These are phyloP conservation scores for Ceratobasidium sp. DNA, from an alignment of 1,284 basidiomycete species.

Conservation along the genomic window DNA sequence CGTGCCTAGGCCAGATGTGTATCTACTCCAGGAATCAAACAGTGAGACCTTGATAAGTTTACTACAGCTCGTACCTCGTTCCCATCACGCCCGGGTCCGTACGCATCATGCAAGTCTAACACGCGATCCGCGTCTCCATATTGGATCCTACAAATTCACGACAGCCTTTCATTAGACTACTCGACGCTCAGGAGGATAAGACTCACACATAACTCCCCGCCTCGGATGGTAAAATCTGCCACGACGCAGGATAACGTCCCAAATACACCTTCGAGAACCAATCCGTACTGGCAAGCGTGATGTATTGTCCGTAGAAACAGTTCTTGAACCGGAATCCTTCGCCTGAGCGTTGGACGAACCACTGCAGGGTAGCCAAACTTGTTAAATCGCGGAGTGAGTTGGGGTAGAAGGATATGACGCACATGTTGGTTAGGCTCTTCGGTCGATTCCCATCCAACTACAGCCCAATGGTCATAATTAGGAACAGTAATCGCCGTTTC, in stretches of 20 bases:
- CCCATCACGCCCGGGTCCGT: slow-evolving; percentile 1
- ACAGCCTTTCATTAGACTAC: neutral
- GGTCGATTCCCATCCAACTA: neutral
- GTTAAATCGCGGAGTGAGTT: no score
- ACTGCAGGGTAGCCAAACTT: neutral
- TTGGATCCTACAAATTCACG: slow-evolving; percentile 1
- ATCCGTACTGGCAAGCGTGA: neutral
- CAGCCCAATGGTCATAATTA: neutral
- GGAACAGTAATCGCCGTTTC: neutral
- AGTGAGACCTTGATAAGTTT: neutral
- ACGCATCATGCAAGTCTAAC: slow-evolving; percentile 12
- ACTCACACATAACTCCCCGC: neutral
- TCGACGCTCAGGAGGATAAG: no score
- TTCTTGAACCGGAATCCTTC: slow-evolving; percentile 26
- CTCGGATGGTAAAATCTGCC: neutral
- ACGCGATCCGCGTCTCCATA: slow-evolving; percentile 17
- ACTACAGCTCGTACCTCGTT: neutral
- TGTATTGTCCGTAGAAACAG: slow-evolving; percentile 3
- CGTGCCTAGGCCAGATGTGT: neutral
- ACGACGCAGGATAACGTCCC: slow-evolving; percentile 6
- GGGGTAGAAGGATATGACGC: neutral
- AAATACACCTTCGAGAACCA: neutral
- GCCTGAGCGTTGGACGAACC: slow-evolving; percentile 23
- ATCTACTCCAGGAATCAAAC: neutral
- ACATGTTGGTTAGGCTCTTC: neutral